Conservation (phyloP, 129 eudicot species). For the Ambrosia trifida region DNA sequence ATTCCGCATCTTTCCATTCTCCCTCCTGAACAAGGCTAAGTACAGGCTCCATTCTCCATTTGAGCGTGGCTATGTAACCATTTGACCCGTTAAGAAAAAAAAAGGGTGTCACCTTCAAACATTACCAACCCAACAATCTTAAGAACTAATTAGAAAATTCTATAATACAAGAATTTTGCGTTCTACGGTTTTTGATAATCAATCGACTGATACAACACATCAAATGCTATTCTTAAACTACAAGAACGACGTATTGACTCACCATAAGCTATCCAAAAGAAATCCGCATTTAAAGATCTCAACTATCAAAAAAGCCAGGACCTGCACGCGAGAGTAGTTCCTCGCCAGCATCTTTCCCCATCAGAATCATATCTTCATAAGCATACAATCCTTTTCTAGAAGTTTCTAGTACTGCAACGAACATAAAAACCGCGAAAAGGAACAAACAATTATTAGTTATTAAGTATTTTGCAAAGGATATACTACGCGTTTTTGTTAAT, state of each 20-base stretch:
- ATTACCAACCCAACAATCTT: neutral
- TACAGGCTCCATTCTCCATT: too few species aligned
- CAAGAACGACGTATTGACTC: conserved; percentile 20
- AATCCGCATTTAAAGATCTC: conserved; percentile 22
- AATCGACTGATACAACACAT: neutral
- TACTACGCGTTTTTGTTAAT: neutral
- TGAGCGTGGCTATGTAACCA: neutral
- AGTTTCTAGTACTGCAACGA: conserved; percentile 68
- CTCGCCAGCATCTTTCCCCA: conserved; percentile 95
- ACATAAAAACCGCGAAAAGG: neutral
- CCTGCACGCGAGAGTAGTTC: conserved; percentile 88
- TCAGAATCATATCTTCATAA: conserved; percentile 74
- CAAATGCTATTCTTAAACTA: conserved; percentile 26
- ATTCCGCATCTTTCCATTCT: too few species aligned
- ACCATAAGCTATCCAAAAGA: conserved; percentile 20
- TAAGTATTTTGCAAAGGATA: neutral
- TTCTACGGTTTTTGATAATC: neutral
- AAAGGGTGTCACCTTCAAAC: neutral
- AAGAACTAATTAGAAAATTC: conserved; percentile 8
- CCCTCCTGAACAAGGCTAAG: too few species aligned
- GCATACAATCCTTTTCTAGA: conserved; percentile 71
- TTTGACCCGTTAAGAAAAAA: neutral
- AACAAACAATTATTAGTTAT: neutral
- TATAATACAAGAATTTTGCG: conserved; percentile 18
- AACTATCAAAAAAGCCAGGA: conserved; percentile 78